Conservation (phyloP, 768 basidiomycete species). For the Cystobasidiopsis lactophilus region DNA sequence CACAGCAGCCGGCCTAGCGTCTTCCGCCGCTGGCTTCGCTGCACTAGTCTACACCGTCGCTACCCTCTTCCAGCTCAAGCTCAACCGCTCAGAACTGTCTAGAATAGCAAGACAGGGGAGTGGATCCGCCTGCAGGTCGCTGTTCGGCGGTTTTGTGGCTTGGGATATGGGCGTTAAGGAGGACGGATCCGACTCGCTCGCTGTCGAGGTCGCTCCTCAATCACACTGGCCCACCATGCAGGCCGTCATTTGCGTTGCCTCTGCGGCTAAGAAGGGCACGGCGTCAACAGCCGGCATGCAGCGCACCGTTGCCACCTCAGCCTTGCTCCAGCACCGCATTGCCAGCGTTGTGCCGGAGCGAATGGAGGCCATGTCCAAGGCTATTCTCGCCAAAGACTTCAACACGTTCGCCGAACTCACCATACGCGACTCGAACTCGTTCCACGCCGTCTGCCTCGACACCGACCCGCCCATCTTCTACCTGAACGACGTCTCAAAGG, state of each 20-base stretch:
- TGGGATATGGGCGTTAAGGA: constrained; percentile 55
- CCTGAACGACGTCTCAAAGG: constrained; percentile 87
- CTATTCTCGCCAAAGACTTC: constrained; percentile 62
- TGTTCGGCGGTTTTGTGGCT: constrained; percentile 90
- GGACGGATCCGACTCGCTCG: constrained; percentile 67
- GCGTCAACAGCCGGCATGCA: constrained; percentile 94
- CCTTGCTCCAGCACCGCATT: constrained; percentile 74
- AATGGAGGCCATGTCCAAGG: constrained; percentile 58
- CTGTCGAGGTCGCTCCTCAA: constrained; percentile 62
- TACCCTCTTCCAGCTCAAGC: constrained; percentile 58
- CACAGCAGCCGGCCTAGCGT: constrained; percentile 91
- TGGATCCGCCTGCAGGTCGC: constrained; percentile 89
- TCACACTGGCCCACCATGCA: constrained; percentile 87
- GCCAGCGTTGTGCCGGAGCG: constrained; percentile 60
- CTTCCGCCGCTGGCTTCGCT: constrained; percentile 90
- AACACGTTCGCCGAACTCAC: constrained; percentile 72
- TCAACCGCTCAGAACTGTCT: constrained; percentile 58
- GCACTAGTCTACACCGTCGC: constrained; percentile 79
- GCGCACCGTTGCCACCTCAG: constrained; percentile 76
- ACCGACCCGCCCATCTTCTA: constrained; percentile 97
- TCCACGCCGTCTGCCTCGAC: constrained; percentile 93
- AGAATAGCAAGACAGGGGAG: constrained; percentile 91
- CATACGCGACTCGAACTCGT: constrained; percentile 95
- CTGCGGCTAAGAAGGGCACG: constrained; percentile 88
- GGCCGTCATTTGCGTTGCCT: constrained; percentile 91